Evolutionary conservation across 805 yeast genomes (phyloP).

Genomic region (Candida endomychidarum): DNA sequence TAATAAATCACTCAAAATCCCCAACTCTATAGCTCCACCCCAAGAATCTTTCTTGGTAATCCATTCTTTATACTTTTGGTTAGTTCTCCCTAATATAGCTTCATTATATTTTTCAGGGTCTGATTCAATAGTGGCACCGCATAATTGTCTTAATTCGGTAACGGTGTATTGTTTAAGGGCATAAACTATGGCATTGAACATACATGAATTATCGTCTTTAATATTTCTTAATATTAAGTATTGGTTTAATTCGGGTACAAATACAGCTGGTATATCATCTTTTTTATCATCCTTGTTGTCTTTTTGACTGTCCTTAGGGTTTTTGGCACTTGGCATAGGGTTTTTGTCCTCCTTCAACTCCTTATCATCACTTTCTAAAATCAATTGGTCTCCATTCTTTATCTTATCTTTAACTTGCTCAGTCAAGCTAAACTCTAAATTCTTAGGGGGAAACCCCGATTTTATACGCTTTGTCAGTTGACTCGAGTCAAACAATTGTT

Average conservation of each 20-base stretch:
- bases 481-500: conserved; percentile 2
- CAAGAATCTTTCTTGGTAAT: conserved; percentile 58
- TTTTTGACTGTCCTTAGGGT: conserved; percentile 1
- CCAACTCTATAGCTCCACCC: conserved; percentile 84
- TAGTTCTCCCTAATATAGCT: conserved; percentile 55
- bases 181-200: conserved; percentile 65
- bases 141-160: conserved; percentile 50
- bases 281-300: conserved; percentile 7
- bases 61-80: conserved; percentile 57
- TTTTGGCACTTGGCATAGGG: not conserved
- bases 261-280: conserved; percentile 27
- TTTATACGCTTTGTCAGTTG: conserved; percentile 29
- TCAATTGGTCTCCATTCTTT: conserved; percentile 58
- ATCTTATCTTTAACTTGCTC: conserved; percentile 36
- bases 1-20: conserved; percentile 55
- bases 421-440: conserved; percentile 30
- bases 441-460: conserved; percentile 63
- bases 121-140: conserved; percentile 44
- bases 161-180: conserved; percentile 46
- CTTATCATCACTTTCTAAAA: conserved; percentile 26
- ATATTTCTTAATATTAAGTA: conserved; percentile 53
- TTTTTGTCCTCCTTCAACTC: conserved; percentile 3
- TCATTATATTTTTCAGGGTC: conserved; percentile 47
- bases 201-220: conserved; percentile 78
- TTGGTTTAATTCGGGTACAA: conserved; percentile 22